Conservation (phyloP, 2,329 filamentous ascomycete species). For the Fulvia fulva region DNA sequence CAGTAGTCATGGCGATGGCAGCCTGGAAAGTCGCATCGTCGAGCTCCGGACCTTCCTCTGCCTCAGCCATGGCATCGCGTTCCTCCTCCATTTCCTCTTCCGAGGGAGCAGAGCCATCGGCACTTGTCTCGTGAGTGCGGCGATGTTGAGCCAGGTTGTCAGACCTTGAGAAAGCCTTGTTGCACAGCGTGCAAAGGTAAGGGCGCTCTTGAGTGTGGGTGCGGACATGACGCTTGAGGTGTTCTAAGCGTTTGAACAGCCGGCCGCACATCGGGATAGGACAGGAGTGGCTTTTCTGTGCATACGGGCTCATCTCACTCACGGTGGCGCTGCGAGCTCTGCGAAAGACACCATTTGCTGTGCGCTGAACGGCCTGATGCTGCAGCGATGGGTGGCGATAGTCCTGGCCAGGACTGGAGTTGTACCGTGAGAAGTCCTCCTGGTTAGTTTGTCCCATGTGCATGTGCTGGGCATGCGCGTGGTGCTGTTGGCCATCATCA, state of each 20-base stretch:
- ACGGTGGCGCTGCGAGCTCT: slow-evolving; percentile 90
- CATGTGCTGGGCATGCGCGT: slow-evolving; percentile 52
- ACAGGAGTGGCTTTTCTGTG: slow-evolving; percentile 96
- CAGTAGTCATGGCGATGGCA: slow-evolving; percentile 27
- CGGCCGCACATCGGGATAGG: slow-evolving; percentile 97
- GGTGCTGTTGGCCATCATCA: slow-evolving; percentile 38
- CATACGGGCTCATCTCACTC: slow-evolving; percentile 94
- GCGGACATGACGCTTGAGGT: slow-evolving; percentile 97
- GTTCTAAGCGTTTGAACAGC: slow-evolving; percentile 97
- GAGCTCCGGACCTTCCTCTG: slow-evolving; percentile 59
- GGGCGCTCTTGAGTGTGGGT: slow-evolving; percentile 99
- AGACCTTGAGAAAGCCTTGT: slow-evolving; percentile 96
- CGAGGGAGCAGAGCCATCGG: slow-evolving; percentile 60
- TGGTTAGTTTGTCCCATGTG: slow-evolving; percentile 55
- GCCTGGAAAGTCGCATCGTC: slow-evolving; percentile 26
- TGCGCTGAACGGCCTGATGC: slow-evolving; percentile 57
- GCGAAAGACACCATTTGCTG: slow-evolving; percentile 70
- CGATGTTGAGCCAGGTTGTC: slow-evolving; percentile 96
- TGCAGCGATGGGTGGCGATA: slow-evolving; percentile 49
- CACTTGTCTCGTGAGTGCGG: slow-evolving; percentile 75
- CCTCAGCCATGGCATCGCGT: slow-evolving; percentile 76
- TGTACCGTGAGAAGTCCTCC: slow-evolving; percentile 65
- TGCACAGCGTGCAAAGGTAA: slow-evolving; percentile 96
- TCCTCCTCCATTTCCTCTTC: slow-evolving; percentile 88
- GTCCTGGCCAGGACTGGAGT: slow-evolving; percentile 42